Conservation (phyloP, 805 yeast genomes). For the Yamadazyma philogaea region DNA sequence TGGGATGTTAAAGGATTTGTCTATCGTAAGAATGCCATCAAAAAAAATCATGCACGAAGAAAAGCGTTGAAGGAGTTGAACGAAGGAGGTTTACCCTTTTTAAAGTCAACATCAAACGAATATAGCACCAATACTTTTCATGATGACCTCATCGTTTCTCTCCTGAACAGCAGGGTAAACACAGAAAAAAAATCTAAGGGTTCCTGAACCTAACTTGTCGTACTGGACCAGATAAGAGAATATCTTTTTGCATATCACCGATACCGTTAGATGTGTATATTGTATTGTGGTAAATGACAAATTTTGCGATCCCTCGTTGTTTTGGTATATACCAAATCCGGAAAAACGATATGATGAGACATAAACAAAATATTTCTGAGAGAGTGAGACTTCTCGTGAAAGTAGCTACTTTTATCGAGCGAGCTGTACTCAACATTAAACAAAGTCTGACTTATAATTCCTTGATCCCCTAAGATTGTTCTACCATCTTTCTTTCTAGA, state of each 20-base stretch:
- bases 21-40: conserved; percentile 24
- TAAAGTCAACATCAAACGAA: conserved; percentile 1
- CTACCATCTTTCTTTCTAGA: too few relatives aligned
- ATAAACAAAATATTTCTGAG: conserved; percentile 5
- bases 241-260: not conserved
- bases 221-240: not conserved
- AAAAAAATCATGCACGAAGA: conserved; percentile 21
- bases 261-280: not conserved
- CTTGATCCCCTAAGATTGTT: not conserved
- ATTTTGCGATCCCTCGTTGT: conserved; percentile 1
- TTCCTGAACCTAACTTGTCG: not conserved
- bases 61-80: conserved; percentile 18
- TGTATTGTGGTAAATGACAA: conserved; percentile 6
- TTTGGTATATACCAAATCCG: conserved; percentile 3
- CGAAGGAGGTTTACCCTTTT: conserved; percentile 17
- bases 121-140: not conserved
- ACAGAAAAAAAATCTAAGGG: not conserved
- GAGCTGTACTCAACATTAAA: not conserved
- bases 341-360: conserved; percentile 3
- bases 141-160: conserved; percentile 1
- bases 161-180: not conserved
- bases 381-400: conserved; percentile 2
- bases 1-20: conserved; percentile 37
- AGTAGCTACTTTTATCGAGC: not conserved
- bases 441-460: too few relatives aligned